Base-by-base conservation (phyloP, 2,329 filamentous ascomycete species). In the Albifimbria verrucaria region DNA sequence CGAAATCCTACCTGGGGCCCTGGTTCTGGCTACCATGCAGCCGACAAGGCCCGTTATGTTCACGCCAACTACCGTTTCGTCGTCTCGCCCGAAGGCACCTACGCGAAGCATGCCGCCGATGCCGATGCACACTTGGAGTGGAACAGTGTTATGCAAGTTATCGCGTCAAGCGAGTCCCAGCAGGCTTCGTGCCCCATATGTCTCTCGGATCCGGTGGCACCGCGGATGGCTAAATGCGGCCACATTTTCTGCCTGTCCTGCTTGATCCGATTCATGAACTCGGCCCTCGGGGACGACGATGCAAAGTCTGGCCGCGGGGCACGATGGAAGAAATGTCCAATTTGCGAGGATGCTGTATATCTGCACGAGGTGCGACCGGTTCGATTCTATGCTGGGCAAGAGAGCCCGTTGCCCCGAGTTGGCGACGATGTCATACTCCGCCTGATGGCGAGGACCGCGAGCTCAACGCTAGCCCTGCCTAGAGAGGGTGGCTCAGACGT, bases 21-120 rank as follows among this genome's bases (percentile, higher is more conserved):
- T 41, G 91, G 92, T 4, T 96, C 92, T 32, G 92, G 92, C 23
- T 90, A 96, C 70, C 92, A 97, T 70, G 86, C 90, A 15, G 83
- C 86, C 43, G 94, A 99, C 71, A 97, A 97, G 74, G 89, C 92
- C 53, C 86, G 89, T 79, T 93, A 81, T 53, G 81, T 99, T 17
- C 92, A 99, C 70, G 92, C 94, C 59, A 99, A 99, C 70, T 99
- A 99, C 68, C 88, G 94, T 52, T 99, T 99, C 69, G 88, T 99
- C 54, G 92, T 99, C 49, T 87, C 90, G 55, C 93, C 94, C 3
- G 80, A 84, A 52, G 87, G 85, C 53, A 83, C 87, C 64, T 99
- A 97, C 68, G 80, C 83, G 55, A 81, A 83, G 6, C 92, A 97
- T 67, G 88, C 90, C 22, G 80, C 83, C 45, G 91, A 97, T 69